Conservation (phyloP, 208 protist species). For the Trypanosoma grayi region DNA sequence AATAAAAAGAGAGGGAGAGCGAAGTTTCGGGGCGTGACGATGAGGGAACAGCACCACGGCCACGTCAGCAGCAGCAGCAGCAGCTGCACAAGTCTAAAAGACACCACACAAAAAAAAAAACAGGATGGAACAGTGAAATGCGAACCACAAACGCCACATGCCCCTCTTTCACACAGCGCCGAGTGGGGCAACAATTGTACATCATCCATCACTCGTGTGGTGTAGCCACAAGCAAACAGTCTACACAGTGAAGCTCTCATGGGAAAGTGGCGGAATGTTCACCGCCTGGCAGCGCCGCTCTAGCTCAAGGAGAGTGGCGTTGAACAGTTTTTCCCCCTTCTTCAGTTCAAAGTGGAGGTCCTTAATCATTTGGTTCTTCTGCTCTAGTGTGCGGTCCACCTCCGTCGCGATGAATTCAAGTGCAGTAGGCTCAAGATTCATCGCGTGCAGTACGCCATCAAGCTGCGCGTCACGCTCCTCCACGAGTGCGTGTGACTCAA, state of each 20-base stretch:
- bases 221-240: too few species aligned
- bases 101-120: too few species aligned
- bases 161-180: too few species aligned
- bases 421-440: conserved; percentile 90
- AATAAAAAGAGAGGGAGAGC: too few species aligned
- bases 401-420: conserved; percentile 83
- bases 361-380: conserved; percentile 94
- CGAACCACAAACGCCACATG: too few species aligned
- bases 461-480: conserved; percentile 90
- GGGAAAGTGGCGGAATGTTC: conserved; percentile 47
- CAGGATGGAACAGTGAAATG: too few species aligned
- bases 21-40: too few species aligned
- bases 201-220: too few species aligned
- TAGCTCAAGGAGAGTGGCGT: conserved; percentile 69
- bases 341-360: conserved; percentile 95
- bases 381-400: conserved; percentile 90
- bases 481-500: conserved; percentile 68
- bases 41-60: too few species aligned
- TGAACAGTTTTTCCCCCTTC: conserved; percentile 61
- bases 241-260: conserved; percentile 40
- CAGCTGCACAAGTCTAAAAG: too few species aligned
- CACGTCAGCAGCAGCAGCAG: too few species aligned
- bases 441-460: conserved; percentile 86
- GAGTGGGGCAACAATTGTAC: too few species aligned
- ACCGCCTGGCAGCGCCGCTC: conserved; percentile 70